These are phyloP conservation scores for Alternaria incomplexa DNA, from an alignment of 2,329 filamentous ascomycete genomes.

Conservation along the genomic window DNA sequence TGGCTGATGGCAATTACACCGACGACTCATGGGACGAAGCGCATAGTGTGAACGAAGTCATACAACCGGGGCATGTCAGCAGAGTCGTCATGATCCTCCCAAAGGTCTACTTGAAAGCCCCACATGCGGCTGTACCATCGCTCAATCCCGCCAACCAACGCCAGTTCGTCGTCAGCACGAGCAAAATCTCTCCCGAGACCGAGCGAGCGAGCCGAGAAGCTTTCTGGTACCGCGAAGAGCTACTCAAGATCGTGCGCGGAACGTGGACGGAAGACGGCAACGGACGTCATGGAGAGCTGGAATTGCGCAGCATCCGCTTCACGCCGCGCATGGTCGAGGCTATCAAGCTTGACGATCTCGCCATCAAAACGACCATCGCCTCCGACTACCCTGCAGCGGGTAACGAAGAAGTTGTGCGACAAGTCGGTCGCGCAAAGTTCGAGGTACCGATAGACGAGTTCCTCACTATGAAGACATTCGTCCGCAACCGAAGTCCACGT, in stretches of 20 bases:
- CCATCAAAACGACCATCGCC: constrained; percentile 60
- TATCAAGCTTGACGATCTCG: constrained; percentile 78
- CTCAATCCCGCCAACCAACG: constrained; percentile 81
- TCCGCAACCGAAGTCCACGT: constrained; percentile 74
- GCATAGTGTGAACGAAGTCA: constrained; percentile 49
- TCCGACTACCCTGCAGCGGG: constrained; percentile 19
- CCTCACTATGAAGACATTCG: constrained; percentile 69
- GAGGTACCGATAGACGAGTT: constrained; percentile 65
- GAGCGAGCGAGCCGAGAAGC: constrained; percentile 80
- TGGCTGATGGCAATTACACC: constrained; percentile 1
- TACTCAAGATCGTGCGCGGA: constrained; percentile 73
- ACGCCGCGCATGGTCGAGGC: constrained; percentile 81
- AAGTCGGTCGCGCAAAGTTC: constrained; percentile 56
- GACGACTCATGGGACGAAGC: constrained; percentile 15
- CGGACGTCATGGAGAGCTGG: constrained; percentile 69
- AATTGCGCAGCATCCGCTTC: constrained; percentile 77
- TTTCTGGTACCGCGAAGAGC: constrained; percentile 88
- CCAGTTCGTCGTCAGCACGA: constrained; percentile 89
- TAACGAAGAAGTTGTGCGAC: constrained; percentile 28
- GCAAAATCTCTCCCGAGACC: constrained; percentile 77
- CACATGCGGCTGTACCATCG: constrained; percentile 77
- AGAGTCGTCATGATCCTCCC: constrained; percentile 78
- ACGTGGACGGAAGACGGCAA: constrained; percentile 69
- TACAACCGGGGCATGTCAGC: constrained; percentile 68
- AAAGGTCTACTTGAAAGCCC: constrained; percentile 76